Evolutionary conservation across 768 basidiomycete species (phyloP), one percentile per base, ranked within the genome.

Genomic region (Pholiota conissans): DNA sequence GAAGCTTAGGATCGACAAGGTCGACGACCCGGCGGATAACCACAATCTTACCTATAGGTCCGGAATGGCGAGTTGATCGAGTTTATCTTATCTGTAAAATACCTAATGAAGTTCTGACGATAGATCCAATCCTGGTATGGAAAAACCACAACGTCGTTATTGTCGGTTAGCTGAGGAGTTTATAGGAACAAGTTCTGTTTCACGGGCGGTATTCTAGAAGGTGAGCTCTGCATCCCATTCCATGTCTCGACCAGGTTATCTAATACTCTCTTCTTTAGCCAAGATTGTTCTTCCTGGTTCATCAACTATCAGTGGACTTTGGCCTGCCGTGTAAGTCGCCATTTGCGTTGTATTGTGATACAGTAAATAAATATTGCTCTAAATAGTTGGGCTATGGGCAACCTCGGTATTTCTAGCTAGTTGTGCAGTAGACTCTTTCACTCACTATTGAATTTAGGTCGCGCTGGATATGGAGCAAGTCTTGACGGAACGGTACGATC

Each of bases 391-490:
- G 71, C 75, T 6, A 78, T 79, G 76, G 79, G 79, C 6, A 79
- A 84, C 81, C 65, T 89, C 79, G 74, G 77, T 79, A 29, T 63
- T 69, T 28, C 26, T 18, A 14, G 1, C 13, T 59, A 11, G 10
- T 50, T 16, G n/a, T 29, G 29, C 16, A 69, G 77, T 8, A 75
- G 75, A 29, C 77, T 77, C 75, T 72, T 61, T 70, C 73, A 18
- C 5, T 47, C 22, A 49, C 14, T 13, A 39, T 34, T 29, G 6
- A n/a, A 13, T 34, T 18, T 76, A 62, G 85, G 90, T 27, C 79
- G 90, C 50, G 89, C 89, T 30, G 89, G 90, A 18, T 92, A 83
- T 67, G 90, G 89, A 59, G 87, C 85, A 35, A 84, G 79, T 56
- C 74, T 86, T 3, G 88, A 89, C 57, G 87, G 86, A 51, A 71